phyloP scores from a whole-genome alignment of 805 yeast genomes.

The Clavispora carvajalis region DNA sequence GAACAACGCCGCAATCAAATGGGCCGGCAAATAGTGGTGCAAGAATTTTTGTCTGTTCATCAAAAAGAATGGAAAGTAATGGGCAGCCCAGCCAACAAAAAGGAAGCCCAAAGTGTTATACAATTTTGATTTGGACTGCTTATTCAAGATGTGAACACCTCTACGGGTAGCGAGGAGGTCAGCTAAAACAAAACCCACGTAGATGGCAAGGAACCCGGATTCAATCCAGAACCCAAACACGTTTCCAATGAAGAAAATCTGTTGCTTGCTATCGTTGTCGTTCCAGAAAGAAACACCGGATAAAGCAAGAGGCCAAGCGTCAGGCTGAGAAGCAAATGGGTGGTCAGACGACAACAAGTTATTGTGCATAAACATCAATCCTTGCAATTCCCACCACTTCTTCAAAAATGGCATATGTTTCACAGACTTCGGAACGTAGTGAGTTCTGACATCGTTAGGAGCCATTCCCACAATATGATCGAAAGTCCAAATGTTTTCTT shows the following conservation, averaged over 20 bases:
- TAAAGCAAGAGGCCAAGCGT: slow-evolving; percentile 82
- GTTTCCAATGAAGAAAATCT: slow-evolving; percentile 89
- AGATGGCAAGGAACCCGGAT: slow-evolving; percentile 57
- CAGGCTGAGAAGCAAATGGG: slow-evolving; percentile 93
- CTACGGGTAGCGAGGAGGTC: slow-evolving; percentile 80
- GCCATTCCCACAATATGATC: slow-evolving; percentile 60
- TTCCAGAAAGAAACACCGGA: slow-evolving; percentile 98
- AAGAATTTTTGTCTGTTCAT: slow-evolving; percentile 92
- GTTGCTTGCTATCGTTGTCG: slow-evolving; percentile 54
- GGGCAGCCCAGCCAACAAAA: slow-evolving; percentile 81
- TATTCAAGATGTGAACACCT: slow-evolving; percentile 50
- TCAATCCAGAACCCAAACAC: slow-evolving; percentile 88
- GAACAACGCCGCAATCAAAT: slow-evolving; percentile 77
- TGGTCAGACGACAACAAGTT: slow-evolving; percentile 82
- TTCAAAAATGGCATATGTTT: slow-evolving; percentile 65
- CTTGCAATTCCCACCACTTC: slow-evolving; percentile 88
- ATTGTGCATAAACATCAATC: slow-evolving; percentile 86
- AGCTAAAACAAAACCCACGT: slow-evolving; percentile 57
- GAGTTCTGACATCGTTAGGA: slow-evolving; percentile 51
- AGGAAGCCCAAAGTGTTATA: slow-evolving; percentile 80
- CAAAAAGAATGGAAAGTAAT: slow-evolving; percentile 84
- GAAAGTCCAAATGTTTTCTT: slow-evolving; percentile 68
- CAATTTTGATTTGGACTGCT: slow-evolving; percentile 61
- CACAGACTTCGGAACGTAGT: slow-evolving; percentile 60
- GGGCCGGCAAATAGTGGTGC: slow-evolving; percentile 95